A percentile compares a stretch with the other conserved stretches of the same genome.
phyloP scores from a whole-genome alignment of 805 yeast genomes.

The Kodamaea jinghongensis region DNA sequence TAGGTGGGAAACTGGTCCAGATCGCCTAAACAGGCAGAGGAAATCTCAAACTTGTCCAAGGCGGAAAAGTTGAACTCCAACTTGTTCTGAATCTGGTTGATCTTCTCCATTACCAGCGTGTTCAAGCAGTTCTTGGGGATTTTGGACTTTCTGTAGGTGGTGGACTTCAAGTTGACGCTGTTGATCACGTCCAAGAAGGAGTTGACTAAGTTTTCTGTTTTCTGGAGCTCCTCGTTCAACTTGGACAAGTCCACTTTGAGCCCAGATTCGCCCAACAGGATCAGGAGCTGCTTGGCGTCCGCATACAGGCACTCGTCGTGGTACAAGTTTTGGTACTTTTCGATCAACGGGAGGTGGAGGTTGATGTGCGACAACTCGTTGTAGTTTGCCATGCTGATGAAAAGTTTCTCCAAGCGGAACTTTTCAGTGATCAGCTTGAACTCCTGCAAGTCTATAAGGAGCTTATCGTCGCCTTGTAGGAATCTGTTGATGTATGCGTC shows the following conservation, averaged over 20 bases:
- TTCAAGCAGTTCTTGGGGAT: slow-evolving; percentile 19
- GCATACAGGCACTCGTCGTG: slow-evolving; percentile 14
- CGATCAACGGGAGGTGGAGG: slow-evolving; percentile 18
- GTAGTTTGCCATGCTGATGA: slow-evolving; percentile 22
- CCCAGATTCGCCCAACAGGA: slow-evolving; percentile 20
- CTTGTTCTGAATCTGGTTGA: slow-evolving; percentile 19
- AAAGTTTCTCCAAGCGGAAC: slow-evolving; percentile 21
- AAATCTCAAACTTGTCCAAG: slow-evolving; percentile 25
- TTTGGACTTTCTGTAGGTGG: slow-evolving; percentile 15
- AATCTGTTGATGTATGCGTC: slow-evolving; percentile 18
- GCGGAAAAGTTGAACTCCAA: slow-evolving; percentile 25
- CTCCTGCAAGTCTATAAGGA: slow-evolving; percentile 21
- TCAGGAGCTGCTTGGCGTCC: slow-evolving; percentile 24
- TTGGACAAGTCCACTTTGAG: slow-evolving; percentile 16
- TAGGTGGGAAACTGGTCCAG: slow-evolving; percentile 14
- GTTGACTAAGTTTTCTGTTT: slow-evolving; percentile 25
- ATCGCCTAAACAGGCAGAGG: slow-evolving; percentile 23
- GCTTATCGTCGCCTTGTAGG: slow-evolving; percentile 18
- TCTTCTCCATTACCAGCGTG: slow-evolving; percentile 18
- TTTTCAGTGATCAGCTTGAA: slow-evolving; percentile 26
- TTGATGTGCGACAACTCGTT: slow-evolving; percentile 29
- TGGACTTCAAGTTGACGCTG: slow-evolving; percentile 13
- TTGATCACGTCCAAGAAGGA: slow-evolving; percentile 15
- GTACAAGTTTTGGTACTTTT: slow-evolving; percentile 12
- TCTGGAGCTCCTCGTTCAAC: slow-evolving; percentile 14